These are phyloP conservation scores for Kazachstania viticola DNA, from an alignment of 805 yeast species.

Conservation along the genomic window DNA sequence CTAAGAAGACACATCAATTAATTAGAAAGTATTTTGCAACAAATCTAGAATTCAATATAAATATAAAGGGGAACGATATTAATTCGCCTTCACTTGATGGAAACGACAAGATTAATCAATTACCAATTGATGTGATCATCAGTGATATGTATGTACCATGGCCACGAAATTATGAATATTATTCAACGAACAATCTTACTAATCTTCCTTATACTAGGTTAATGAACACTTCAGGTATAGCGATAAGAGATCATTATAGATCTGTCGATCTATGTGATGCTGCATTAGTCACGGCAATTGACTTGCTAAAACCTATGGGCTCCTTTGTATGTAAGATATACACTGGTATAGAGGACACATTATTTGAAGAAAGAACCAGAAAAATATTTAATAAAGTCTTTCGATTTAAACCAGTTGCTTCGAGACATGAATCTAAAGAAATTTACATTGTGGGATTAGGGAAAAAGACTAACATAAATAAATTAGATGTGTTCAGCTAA, in stretches of 20 bases:
- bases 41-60: conserved; percentile 15
- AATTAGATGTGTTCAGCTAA: conserved; percentile 36
- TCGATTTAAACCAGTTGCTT: conserved; percentile 71
- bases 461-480: conserved; percentile 33
- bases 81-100: neutral
- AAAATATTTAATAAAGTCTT: conserved; percentile 50
- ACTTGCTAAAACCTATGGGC: conserved; percentile 61
- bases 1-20: conserved; percentile 46
- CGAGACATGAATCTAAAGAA: conserved; percentile 71
- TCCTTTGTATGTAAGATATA: conserved; percentile 71
- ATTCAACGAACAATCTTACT: conserved; percentile 43
- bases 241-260: conserved; percentile 67
- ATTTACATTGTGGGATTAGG: conserved; percentile 64
- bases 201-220: conserved; percentile 79
- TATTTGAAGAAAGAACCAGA: conserved; percentile 47
- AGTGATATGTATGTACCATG: conserved; percentile 78
- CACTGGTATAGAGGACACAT: conserved; percentile 67
- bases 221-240: conserved; percentile 81
- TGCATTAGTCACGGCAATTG: conserved; percentile 65
- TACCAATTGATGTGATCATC: conserved; percentile 52
- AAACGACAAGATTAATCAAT: conserved; percentile 12
- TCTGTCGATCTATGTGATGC: conserved; percentile 89
- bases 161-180: conserved; percentile 27
- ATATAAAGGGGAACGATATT: conserved; percentile 26
- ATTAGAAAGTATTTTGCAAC: conserved; percentile 39